Conservation (phyloP, 2,329 filamentous ascomycete species). For the Cadophora malorum region DNA sequence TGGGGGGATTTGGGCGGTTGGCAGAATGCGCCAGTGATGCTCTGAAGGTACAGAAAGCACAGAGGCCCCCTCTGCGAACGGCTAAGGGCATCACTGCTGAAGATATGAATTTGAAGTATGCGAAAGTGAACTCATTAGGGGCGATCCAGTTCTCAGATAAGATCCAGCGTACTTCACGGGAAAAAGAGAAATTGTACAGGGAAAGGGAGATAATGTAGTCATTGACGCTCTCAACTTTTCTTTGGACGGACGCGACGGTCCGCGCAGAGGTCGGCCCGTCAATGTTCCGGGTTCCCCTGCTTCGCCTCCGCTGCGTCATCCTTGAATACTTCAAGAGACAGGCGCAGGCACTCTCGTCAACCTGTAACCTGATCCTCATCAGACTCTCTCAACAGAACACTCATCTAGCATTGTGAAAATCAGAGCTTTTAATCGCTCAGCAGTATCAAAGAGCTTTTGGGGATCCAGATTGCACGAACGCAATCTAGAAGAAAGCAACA, state of each 20-base stretch:
- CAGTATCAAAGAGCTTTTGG: neutral
- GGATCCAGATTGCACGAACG: constrained; percentile 19
- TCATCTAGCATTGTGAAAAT: neutral
- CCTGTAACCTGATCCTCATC: constrained; percentile 15
- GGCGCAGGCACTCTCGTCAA: neutral
- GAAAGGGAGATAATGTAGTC: neutral
- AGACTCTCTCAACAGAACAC: neutral
- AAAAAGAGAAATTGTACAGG: neutral
- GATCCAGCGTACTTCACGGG: neutral
- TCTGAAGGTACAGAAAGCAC: constrained; percentile 51
- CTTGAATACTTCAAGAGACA: too few relatives aligned
- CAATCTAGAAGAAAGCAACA: constrained; percentile 31
- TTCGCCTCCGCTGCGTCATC: too few relatives aligned
- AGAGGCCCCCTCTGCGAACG: constrained; percentile 46
- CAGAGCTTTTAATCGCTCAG: neutral
- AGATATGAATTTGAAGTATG: neutral
- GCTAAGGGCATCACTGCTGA: constrained; percentile 49
- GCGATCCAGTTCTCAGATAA: neutral
- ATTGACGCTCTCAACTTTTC: constrained; percentile 1
- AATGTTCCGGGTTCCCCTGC: neutral
- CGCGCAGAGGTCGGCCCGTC: neutral
- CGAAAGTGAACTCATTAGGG: neutral
- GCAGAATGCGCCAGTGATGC: constrained; percentile 24
- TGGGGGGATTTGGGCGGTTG: neutral
- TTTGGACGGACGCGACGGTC: constrained; percentile 4